Conservation (phyloP, 2,329 filamentous ascomycete species). For the Niveomyces coronatus region DNA sequence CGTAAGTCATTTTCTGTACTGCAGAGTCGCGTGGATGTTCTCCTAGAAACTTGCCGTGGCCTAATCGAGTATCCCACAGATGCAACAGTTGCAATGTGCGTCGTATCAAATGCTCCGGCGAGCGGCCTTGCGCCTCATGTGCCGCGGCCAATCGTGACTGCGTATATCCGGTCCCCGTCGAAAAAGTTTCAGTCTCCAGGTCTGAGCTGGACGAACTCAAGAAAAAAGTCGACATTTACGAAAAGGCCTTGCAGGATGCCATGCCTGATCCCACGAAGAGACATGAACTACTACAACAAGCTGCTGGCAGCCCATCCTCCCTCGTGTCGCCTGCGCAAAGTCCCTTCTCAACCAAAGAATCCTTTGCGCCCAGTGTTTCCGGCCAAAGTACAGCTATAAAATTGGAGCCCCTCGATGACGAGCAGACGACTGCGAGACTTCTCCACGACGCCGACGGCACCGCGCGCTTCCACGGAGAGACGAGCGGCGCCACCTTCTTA, state of each 20-base stretch:
- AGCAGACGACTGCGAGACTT: conserved; percentile 26
- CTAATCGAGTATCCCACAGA: conserved; percentile 19
- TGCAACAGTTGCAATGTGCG: conserved; percentile 44
- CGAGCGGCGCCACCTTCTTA: conserved; percentile 39
- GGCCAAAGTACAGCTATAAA: conserved; percentile 11
- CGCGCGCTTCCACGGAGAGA: conserved; percentile 37
- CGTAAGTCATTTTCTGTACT: conserved; percentile 26
- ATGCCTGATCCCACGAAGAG: conserved; percentile 26
- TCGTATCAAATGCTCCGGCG: conserved; percentile 41
- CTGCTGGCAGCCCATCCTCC: conserved; percentile 13
- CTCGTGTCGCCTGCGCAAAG: conserved; percentile 15
- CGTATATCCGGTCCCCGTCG: conserved; percentile 33
- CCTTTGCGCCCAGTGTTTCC: conserved; percentile 4
- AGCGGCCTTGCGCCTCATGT: conserved; percentile 38
- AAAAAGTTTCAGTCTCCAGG: conserved; percentile 33
- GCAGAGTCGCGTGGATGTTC: not conserved
- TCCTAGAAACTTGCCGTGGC: not conserved
- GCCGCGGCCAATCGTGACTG: conserved; percentile 32
- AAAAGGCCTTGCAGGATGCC: conserved; percentile 27
- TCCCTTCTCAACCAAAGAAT: conserved; percentile 9
- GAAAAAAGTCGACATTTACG: conserved; percentile 28
- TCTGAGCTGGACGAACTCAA: conserved; percentile 31
- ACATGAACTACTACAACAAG: conserved; percentile 22
- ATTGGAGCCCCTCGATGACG: conserved; percentile 9
- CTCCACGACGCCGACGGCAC: conserved; percentile 35